These are phyloP conservation scores for Pyrenochaeta sp. DNA, from an alignment of 2,329 filamentous ascomycete genomes.

Conservation along the genomic window DNA sequence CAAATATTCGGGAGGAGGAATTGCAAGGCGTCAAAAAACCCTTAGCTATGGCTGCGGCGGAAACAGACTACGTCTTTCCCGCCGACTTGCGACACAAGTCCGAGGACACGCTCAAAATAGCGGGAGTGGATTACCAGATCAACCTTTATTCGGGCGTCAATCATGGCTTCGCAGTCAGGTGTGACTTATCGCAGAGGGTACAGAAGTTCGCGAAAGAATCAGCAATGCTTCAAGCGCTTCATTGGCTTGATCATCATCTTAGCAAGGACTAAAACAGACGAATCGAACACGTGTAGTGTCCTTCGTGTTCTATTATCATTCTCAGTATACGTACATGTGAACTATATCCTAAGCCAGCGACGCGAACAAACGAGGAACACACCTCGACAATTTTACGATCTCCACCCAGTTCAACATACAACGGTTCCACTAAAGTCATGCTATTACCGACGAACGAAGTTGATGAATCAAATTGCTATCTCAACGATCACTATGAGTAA, in stretches of 20 bases:
- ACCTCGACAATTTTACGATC: too few species aligned
- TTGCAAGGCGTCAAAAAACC: constrained; percentile 69
- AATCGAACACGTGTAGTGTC: neutral
- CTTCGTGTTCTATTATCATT: too few species aligned
- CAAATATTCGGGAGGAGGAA: constrained; percentile 70
- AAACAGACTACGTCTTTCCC: constrained; percentile 6
- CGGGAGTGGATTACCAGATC: constrained; percentile 32
- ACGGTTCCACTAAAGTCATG: too few species aligned
- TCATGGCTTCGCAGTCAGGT: constrained; percentile 38
- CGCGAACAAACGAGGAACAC: too few species aligned
- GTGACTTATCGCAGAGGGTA: constrained; percentile 26
- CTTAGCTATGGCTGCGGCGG: constrained; percentile 66
- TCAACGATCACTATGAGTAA: too few species aligned
- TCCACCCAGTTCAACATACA: too few species aligned
- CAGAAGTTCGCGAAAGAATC: constrained; percentile 37
- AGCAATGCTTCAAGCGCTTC: constrained; percentile 35
- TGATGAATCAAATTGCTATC: too few species aligned
- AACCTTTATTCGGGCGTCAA: constrained; percentile 29
- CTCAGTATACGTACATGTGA: too few species aligned
- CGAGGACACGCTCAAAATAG: constrained; percentile 25
- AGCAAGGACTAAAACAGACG: neutral
- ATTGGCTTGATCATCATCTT: constrained; percentile 30
- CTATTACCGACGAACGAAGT: too few species aligned
- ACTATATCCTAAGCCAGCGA: too few species aligned
- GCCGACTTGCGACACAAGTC: neutral